Base-by-base conservation (phyloP, 768 basidiomycete genomes). In the Lentinula guzmanii region DNA sequence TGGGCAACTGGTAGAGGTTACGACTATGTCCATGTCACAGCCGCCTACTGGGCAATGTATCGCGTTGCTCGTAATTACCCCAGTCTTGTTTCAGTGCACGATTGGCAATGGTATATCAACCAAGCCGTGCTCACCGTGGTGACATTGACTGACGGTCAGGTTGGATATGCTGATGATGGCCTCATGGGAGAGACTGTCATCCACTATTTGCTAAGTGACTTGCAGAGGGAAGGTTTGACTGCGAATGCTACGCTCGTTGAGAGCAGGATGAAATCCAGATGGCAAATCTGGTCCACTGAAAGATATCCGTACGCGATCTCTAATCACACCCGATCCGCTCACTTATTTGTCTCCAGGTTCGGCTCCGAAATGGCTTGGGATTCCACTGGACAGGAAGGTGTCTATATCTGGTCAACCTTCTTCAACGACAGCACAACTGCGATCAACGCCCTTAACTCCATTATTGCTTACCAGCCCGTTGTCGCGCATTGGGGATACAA, bases 401-500 rank as follows among this genome's bases (percentile, higher is more conserved):
- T 83, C 11, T 85, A 81, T 63, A 74, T 73, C 1, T 85, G 82
- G 83, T 74, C 76, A 51, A 79, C 74, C 62, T 82, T 77, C 66
- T 84, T 85, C 72, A 82, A 82, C 63, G 78, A 83, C 64, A 73
- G 76, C 0, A 75, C 69, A 4, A 84, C 83, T 2, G 78, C 82
- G 2, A 71, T 72, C 35, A 84, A 84, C 65, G 77, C 78, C 5
- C 70, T 85, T 65, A 83, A 83, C 63, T 83, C 82, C 1, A 82
- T 84, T 54, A 66, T 85, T 52, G 82, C 82, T 1, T 85, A 83
- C 63, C 80, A 85, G 64, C 82, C 83, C 2, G 73, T 80, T 5
- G 76, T 84, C 37, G 77, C 82, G n/a, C 82, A 84, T 67, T 85
- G 82, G 83, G 83, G 82, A 15, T 83, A 83, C 69, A 83, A 84